Base-by-base conservation (phyloP, 164 flowering plant genomes). In the Stephania cephalantha region DNA sequence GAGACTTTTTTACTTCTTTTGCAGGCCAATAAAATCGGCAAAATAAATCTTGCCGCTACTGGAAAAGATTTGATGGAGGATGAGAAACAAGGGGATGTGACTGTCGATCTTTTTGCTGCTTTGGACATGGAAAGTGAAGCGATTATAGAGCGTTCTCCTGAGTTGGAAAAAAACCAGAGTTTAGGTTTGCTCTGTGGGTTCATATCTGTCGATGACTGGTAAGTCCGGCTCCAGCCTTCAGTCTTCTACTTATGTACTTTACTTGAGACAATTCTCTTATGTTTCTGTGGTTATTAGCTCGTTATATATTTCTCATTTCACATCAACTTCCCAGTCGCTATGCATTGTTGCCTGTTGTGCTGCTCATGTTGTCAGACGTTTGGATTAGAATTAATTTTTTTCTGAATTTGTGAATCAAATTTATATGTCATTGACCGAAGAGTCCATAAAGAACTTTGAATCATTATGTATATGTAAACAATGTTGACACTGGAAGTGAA, bases 21-120 rank as follows among this genome's bases (percentile, higher is more conserved):
- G 55, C 84, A 96, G 99, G 99, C 97, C 68, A 91, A 89, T 77
- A 96, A 91, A 83, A 96, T 96, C 82, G 99, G 99, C n/a, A 92
- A 87, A 86, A 96, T 96, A 81, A 96, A 96, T 83, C 98, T 96
- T 79, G 99, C 99, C 80, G 99, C 99, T 63, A 96, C 92, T 69
- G 99, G 99, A 53, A 96, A 94, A 86, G 99, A 96, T 85, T 90
- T 96, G 65, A 96, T 96, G 99, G 99, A 96, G 58, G 99, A 96
- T 75, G 99, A 96, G 77, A 96, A 96, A 79, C 97, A 84, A 85
- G 97, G 94, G 70, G 99, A 96, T 84, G 95, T 96, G 17, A 87
- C 94, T 9, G 78, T 90, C 76, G 99, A 96, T 85, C 94, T 96
- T 80, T 94, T 78, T 87, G 79, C 97, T 84, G 96, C 99, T 69